Evolutionary conservation across 1,284 basidiomycete species (phyloP).

Genomic region (Fistulinella staudtii): DNA sequence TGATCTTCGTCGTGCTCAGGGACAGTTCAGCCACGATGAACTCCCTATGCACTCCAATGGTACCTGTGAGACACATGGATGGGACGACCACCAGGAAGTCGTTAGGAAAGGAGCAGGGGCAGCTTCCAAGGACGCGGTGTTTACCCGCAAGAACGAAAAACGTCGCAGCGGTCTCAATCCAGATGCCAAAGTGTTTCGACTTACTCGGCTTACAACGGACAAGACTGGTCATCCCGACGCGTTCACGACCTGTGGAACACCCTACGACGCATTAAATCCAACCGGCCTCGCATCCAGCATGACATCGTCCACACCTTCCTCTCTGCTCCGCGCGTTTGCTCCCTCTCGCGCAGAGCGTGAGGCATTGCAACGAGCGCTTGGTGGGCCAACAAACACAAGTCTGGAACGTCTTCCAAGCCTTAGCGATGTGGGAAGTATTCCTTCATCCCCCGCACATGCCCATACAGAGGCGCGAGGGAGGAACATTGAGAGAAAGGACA

Average conservation of each 20-base stretch:
- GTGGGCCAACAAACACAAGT: constrained; percentile 64
- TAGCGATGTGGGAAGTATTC: constrained; percentile 64
- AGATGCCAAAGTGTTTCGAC: constrained; percentile 77
- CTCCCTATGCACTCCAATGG: constrained; percentile 35
- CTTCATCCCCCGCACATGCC: constrained; percentile 52
- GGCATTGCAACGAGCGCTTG: constrained; percentile 65
- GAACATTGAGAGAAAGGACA: constrained; percentile 28
- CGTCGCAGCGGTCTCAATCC: constrained; percentile 71
- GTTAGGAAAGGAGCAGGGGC: constrained; percentile 14
- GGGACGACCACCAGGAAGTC: constrained; percentile 10
- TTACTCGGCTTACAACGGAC: constrained; percentile 35
- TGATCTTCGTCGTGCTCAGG: constrained; percentile 38
- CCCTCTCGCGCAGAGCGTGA: constrained; percentile 80
- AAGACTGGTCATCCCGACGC: constrained; percentile 16
- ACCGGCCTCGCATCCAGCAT: constrained; percentile 43
- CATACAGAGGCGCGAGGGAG: constrained; percentile 35
- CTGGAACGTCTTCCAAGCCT: constrained; percentile 70
- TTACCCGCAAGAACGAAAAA: constrained; percentile 40
- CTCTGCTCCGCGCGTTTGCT: constrained; percentile 72
- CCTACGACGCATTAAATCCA: constrained; percentile 56
- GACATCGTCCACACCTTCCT: constrained; percentile 41
- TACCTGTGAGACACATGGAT: constrained; percentile 35
- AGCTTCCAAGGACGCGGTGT: constrained; percentile 49
- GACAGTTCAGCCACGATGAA: constrained; percentile 35
- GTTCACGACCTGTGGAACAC: constrained; percentile 9